Percentiles rank a stretch among this genome's conserved stretches.
These are phyloP conservation scores for Solanum hybrid DNA, from an alignment of 305 asterid genomes.

Conservation along the genomic window DNA sequence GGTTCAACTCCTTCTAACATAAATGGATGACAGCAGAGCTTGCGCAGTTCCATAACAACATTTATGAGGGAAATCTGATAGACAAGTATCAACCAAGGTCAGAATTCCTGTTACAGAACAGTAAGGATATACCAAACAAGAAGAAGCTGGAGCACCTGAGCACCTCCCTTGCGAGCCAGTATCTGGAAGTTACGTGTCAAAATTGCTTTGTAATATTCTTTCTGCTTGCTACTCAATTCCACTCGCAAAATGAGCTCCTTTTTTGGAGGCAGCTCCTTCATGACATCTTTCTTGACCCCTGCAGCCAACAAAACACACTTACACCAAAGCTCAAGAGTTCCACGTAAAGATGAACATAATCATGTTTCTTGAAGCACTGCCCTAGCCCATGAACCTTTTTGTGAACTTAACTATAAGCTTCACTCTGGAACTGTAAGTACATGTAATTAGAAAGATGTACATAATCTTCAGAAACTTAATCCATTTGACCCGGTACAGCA, in stretches of 20 bases:
- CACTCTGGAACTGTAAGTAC: neutral
- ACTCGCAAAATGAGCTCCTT: slow-evolving; percentile 91
- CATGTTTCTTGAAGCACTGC: neutral
- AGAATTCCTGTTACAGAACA: slow-evolving; percentile 2
- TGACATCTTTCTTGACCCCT: slow-evolving; percentile 98
- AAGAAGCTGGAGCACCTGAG: slow-evolving; percentile 55
- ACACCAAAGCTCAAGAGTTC: neutral
- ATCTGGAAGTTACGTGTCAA: slow-evolving; percentile 93
- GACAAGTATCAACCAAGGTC: slow-evolving; percentile 13
- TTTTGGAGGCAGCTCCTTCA: slow-evolving; percentile 93
- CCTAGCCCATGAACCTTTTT: neutral
- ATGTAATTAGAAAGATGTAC: neutral
- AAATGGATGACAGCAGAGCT: slow-evolving; percentile 95
- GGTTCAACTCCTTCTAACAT: slow-evolving; percentile 99
- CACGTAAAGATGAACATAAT: neutral
- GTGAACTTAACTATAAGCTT: neutral
- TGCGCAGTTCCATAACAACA: slow-evolving; percentile 99
- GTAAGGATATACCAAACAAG: neutral
- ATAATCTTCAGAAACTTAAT: neutral
- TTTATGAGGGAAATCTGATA: slow-evolving; percentile 84
- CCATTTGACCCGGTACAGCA: neutral
- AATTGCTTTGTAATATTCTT: slow-evolving; percentile 92
- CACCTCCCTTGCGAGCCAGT: slow-evolving; percentile 93
- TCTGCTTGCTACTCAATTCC: slow-evolving; percentile 90
- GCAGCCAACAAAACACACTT: slow-evolving; percentile 8